phyloP scores from a whole-genome alignment of 345 rosid species.

The Syzygium aromaticum region DNA sequence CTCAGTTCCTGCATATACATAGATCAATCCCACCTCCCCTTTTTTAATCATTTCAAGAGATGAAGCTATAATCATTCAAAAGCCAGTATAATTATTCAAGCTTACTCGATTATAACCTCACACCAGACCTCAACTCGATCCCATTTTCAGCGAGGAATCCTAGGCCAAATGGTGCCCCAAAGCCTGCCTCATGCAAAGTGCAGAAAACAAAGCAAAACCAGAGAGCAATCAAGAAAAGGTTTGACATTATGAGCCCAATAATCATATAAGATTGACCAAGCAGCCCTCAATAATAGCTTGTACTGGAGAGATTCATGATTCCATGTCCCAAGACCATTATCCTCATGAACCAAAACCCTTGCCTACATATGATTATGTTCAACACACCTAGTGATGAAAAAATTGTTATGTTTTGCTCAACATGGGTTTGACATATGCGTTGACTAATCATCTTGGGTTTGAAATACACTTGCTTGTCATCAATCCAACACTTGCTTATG shows the following conservation, averaged over 20 bases:
- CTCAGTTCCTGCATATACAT: not conserved
- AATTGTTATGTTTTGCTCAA: not conserved
- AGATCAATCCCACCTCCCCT: not conserved
- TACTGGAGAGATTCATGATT: not conserved
- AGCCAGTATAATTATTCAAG: not conserved
- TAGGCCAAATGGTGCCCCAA: not conserved
- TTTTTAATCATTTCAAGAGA: not conserved
- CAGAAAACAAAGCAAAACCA: not conserved
- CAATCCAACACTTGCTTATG: not conserved
- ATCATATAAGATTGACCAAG: not conserved
- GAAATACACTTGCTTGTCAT: not conserved
- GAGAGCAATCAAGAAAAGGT: not conserved
- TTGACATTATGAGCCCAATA: not conserved
- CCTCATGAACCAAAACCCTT: not conserved
- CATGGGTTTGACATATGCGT: not conserved
- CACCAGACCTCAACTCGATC: not conserved
- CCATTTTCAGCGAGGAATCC: not conserved
- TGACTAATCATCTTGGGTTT: not conserved
- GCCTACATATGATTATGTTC: not conserved
- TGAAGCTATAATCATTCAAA: not conserved
- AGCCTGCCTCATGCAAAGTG: not conserved
- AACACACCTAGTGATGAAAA: not conserved
- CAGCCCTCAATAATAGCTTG: not conserved
- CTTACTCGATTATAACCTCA: not conserved
- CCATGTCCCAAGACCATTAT: not conserved